Percentiles rank a stretch among this genome's conserved stretches.
phyloP scores from a whole-genome alignment of 345 rosid species.

The Abelmoschus esculentus region DNA sequence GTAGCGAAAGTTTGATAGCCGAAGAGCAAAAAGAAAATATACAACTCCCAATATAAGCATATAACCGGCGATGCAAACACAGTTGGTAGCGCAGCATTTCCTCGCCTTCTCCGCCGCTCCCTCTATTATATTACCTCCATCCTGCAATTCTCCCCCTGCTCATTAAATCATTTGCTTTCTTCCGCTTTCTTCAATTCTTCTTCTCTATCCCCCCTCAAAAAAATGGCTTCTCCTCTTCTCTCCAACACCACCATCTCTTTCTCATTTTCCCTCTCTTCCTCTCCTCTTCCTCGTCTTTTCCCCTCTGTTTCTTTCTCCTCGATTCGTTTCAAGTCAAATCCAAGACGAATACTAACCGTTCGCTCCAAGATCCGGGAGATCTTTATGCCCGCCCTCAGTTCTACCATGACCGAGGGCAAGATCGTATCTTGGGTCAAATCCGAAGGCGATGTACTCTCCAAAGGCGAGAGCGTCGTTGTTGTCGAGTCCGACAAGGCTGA shows the following conservation, averaged over 20 bases:
- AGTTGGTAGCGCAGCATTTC: conserved; percentile 34
- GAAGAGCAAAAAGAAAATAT: background rate
- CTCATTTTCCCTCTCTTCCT: conserved; percentile 27
- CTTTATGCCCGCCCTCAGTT: conserved; percentile 97
- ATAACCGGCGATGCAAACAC: conserved; percentile 9
- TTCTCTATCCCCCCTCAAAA: background rate
- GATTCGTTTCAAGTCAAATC: conserved; percentile 19
- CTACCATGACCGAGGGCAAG: conserved; percentile 99
- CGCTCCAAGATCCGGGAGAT: conserved; percentile 90
- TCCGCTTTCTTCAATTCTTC: conserved; percentile 9
- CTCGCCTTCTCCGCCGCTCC: conserved; percentile 83
- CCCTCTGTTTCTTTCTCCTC: conserved; percentile 24
- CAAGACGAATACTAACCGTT: conserved; percentile 30
- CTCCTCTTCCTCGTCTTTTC: conserved; percentile 20
- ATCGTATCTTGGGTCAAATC: conserved; percentile 95
- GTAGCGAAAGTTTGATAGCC: background rate
- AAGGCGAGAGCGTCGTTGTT: conserved; percentile 93
- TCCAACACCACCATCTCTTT: conserved; percentile 33
- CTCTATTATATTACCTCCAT: conserved; percentile 6
- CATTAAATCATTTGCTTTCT: background rate
- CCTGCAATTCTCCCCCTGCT: conserved; percentile 13
- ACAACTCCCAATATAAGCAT: background rate
- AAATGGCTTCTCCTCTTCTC: conserved; percentile 48
- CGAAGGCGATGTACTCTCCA: conserved; percentile 81
- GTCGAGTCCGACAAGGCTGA: conserved; percentile 98